Evolutionary conservation across 2,329 filamentous ascomycete species (phyloP), one percentile per base, ranked within the genome.

Genomic region (Fusarium anthophilum): DNA sequence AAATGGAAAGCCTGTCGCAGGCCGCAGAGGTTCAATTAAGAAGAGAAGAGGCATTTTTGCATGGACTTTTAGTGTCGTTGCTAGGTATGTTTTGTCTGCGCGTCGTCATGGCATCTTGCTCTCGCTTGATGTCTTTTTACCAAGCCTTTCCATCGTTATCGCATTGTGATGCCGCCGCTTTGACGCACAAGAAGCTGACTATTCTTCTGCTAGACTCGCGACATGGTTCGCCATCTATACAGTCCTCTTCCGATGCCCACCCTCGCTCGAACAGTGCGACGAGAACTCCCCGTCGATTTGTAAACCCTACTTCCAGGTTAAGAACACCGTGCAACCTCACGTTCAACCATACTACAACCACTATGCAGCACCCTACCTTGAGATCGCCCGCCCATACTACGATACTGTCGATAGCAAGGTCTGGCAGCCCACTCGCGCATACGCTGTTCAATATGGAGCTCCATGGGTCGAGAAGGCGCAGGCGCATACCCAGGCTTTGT

Each of bases 221-320:
- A 92, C 94, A 26, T 99, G 96, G 96, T 97, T 96, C 81, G 88
- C 91, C 41, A 91, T 98, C 73, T 82, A 95, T 70, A 96, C 93
- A 30, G 85, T 96, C 63, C 83, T 96, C 67, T 93, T 99, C 81
- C 90, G 92, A 70, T 99, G 96, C 82, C 96, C 96, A 18, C 86
- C 91, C 7, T 90, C 89, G 14, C 83, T 92, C 69, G 88, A 91
- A 35, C 87, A 90, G 32, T 89, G 96, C 78, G 89, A 90, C 77
- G 89, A 92, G 32, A 84, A 87, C 37, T 93, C 94, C 3, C 93
- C 95, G 2, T 88, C 85, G 73, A 89, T 98, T 70, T 99, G 96
- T 88, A 92, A 92, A 79, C 92, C 93, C 15, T 98, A 98, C 87
- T 88, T 92, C 85, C 83, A 91, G 84, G 77, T 91, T 85, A 85